A percentile compares a stretch with the other conserved stretches of the same genome.
Evolutionary conservation across 805 yeast species (phyloP).

Genomic region (Metahyphopichia silvanorum): DNA sequence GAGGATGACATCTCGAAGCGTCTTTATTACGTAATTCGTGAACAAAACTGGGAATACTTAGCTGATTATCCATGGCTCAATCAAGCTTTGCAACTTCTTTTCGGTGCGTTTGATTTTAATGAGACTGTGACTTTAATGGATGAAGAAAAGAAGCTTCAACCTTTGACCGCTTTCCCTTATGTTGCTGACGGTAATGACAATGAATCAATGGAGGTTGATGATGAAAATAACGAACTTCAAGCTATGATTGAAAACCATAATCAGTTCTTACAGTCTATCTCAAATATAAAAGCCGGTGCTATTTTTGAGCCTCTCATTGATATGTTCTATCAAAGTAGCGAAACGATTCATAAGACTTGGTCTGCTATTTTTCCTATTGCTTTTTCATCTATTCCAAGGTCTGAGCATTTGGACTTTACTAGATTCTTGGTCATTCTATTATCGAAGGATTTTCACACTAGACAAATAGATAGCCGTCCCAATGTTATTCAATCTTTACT

Average conservation of each 20-base stretch:
- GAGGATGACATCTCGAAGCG: conserved; percentile 78
- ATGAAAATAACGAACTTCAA: conserved; percentile 14
- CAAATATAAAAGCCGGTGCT: conserved; percentile 49
- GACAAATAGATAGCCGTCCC: conserved; percentile 83
- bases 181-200: conserved; percentile 19
- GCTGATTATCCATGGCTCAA: conserved; percentile 94
- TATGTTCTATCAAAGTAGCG: conserved; percentile 77
- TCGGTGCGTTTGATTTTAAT: conserved; percentile 66
- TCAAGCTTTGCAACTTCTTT: conserved; percentile 84
- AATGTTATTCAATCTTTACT: conserved; percentile 83
- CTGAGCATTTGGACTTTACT: conserved; percentile 83
- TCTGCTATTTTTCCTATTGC: conserved; percentile 77
- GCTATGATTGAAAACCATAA: conserved; percentile 24
- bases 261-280: conserved; percentile 24
- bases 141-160: conserved; percentile 52
- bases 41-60: conserved; percentile 95
- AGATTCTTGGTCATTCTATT: conserved; percentile 73
- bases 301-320: conserved; percentile 72
- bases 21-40: conserved; percentile 81
- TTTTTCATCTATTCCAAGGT: conserved; percentile 66
- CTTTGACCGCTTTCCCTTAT: conserved; percentile 43
- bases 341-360: conserved; percentile 83
- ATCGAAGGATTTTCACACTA: conserved; percentile 88
- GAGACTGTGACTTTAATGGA: conserved; percentile 43
- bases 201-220: conserved; percentile 27